These are phyloP conservation scores for Hordeum marinum DNA, from an alignment of 176 grass and related monocot genomes.

Conservation along the genomic window DNA sequence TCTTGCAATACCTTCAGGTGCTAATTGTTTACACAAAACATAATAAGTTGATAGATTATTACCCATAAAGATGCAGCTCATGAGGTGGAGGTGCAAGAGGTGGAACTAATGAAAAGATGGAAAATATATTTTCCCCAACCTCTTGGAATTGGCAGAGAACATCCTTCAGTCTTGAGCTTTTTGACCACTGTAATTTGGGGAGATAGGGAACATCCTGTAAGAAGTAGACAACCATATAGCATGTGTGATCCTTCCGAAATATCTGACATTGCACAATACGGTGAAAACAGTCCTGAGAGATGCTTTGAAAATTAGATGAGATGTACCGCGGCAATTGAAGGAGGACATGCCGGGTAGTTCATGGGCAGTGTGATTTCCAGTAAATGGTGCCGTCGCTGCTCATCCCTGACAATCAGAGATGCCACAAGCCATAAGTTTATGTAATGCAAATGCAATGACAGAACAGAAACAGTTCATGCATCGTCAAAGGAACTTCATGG, in stretches of 20 bases:
- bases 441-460: not conserved
- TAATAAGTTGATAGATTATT: not conserved
- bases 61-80: not conserved
- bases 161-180: slow-evolving; percentile 57
- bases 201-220: slow-evolving; percentile 54
- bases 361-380: slow-evolving; percentile 59
- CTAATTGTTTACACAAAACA: slow-evolving; percentile 29
- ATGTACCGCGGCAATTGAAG: slow-evolving; percentile 48
- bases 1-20: slow-evolving; percentile 67
- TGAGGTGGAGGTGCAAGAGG: not conserved
- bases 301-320: not conserved
- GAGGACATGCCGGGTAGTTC: slow-evolving; percentile 52
- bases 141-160: slow-evolving; percentile 51
- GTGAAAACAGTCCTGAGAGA: not conserved
- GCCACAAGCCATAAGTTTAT: not conserved
- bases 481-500: not conserved
- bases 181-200: slow-evolving; percentile 61
- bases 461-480: not conserved
- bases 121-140: slow-evolving; percentile 23
- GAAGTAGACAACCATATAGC: not conserved
- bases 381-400: slow-evolving; percentile 45
- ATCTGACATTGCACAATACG: not conserved
- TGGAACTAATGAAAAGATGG: not conserved
- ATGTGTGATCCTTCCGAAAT: not conserved
- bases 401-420: slow-evolving; percentile 45